Evolutionary conservation across 768 basidiomycete genomes (phyloP), one percentile per base, ranked within the genome.

Genomic region (Suillus plorans): DNA sequence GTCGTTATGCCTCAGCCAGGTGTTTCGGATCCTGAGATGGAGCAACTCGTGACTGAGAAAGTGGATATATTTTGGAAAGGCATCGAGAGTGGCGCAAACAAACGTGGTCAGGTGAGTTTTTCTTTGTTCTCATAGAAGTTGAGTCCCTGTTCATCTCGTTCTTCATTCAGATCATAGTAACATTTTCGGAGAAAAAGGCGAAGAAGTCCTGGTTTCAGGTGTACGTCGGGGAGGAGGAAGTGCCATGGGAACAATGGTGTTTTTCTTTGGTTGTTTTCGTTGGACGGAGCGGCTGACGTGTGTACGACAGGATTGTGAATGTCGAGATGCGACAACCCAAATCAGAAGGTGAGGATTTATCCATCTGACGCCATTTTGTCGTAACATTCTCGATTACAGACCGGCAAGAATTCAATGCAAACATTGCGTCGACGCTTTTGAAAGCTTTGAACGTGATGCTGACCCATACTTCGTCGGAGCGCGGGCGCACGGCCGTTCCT

Each of bases 181-280:
- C 88, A 0, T 86, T 94, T 67, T 89, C 90, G 2, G 92, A 93
- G 73, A 90, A 88, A 73, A 83, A 85, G 57, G 85, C 86, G 12
- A 89, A 88, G 76, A 94, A 91, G 75, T 84, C 86, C 18, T 93
- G 92, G 92, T 91, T 92, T 69, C 83, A 83, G 60, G 84, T 85
- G 13, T 87, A 87, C 47, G 80, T 83, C 68, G 88, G 84, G 1
- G 90, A 94, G 77, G 92, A 94, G 72, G 91, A 94, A 31, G 85
- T 93, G 16, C 86, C 91, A 61, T 94, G 92, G 92, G 93, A 94
- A 73, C 87, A 91, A 76, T 94, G 92, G 92, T 91, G 14, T 8
- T 7, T 80, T 69, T 60, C 31, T 3, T 47, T 59, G 39, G 10
- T 59, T 18, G 18, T 41, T 28, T 52, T 18, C 14, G 44, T 34